phyloP scores from a whole-genome alignment of 352 stramenopile species.

The Phytophthora nicotianae region DNA sequence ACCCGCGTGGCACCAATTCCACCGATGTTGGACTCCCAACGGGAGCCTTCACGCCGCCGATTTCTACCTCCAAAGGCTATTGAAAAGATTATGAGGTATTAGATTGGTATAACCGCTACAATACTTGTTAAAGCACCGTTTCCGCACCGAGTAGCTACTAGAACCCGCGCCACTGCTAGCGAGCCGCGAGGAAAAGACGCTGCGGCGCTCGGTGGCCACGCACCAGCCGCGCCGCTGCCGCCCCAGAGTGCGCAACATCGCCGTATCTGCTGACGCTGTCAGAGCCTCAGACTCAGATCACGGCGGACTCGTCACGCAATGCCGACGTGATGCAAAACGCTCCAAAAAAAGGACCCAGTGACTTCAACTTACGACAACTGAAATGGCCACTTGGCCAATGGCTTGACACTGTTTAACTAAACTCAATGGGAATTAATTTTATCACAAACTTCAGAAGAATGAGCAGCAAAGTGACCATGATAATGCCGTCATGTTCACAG shows the following conservation, averaged over 20 bases:
- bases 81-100: neutral
- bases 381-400: no score
- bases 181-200: constrained; percentile 10
- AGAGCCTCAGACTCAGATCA: neutral
- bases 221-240: constrained; percentile 10
- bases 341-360: constrained; percentile 10
- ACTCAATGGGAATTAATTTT: no score
- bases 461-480: no score
- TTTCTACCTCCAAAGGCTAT: constrained; percentile 51
- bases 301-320: neutral
- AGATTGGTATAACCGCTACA: constrained; percentile 1
- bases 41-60: constrained; percentile 57
- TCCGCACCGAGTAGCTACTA: constrained; percentile 5
- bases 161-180: neutral
- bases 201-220: constrained; percentile 4
- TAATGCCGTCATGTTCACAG: no score
- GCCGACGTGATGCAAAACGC: constrained; percentile 1
- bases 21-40: constrained; percentile 35
- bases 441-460: no score
- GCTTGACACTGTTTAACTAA: no score
- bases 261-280: no score
- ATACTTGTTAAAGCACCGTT: neutral
- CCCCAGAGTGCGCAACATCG: constrained; percentile 19
- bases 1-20: constrained; percentile 65
- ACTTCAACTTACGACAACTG: no score